phyloP scores from a whole-genome alignment of 345 rosid species.

The Cardiospermum halicacabum region DNA sequence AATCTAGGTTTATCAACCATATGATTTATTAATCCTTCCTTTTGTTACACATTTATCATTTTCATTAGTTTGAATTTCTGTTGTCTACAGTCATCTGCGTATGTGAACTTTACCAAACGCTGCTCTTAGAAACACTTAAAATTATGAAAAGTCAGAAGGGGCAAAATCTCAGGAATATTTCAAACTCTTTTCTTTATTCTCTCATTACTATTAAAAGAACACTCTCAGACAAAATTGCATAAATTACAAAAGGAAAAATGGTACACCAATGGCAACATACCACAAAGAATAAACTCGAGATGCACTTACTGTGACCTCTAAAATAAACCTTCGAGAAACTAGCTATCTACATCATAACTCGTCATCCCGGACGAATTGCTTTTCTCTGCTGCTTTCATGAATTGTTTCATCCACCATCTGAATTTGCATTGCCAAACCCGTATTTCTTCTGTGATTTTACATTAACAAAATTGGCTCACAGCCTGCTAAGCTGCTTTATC shows the following conservation, averaged over 20 bases:
- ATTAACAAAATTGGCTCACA: neutral
- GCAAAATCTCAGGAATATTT: neutral
- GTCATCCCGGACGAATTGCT: neutral
- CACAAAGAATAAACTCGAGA: conserved; percentile 1
- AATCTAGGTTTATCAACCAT: too few relatives aligned
- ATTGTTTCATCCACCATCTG: neutral
- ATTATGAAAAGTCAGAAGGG: neutral
- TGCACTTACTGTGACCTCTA: neutral
- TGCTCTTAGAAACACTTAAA: neutral
- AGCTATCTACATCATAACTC: neutral
- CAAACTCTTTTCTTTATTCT: neutral
- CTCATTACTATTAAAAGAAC: neutral
- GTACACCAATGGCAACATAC: neutral
- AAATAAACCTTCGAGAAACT: neutral
- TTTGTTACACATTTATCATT: too few relatives aligned
- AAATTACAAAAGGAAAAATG: neutral
- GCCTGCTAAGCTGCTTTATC: neutral
- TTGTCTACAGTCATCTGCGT: too few relatives aligned
- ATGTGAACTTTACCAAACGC: too few relatives aligned
- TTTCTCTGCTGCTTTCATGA: neutral
- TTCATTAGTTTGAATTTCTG: too few relatives aligned
- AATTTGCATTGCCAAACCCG: neutral
- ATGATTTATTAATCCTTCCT: too few relatives aligned
- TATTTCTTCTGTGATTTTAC: neutral
- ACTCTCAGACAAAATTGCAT: neutral